These are phyloP conservation scores for Myrica gale DNA, from an alignment of 306 rosid species.

Conservation along the genomic window DNA sequence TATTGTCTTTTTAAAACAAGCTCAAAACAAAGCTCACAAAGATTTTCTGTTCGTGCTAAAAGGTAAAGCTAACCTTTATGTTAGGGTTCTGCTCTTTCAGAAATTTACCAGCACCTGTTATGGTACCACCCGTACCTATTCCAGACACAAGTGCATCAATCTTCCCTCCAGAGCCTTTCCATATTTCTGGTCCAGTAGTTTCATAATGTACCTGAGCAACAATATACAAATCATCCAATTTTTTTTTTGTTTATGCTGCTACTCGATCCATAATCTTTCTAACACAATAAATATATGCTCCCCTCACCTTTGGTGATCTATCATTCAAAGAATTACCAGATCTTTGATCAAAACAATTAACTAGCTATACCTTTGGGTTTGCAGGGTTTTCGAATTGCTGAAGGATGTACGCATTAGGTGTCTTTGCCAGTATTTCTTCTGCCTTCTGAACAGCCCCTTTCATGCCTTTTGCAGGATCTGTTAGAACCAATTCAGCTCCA, in stretches of 20 bases:
- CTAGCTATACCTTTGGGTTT: conserved; percentile 64
- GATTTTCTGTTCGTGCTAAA: neutral
- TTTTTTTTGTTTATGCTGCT: neutral
- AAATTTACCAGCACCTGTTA: conserved; percentile 76
- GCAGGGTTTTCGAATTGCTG: conserved; percentile 87
- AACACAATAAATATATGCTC: neutral
- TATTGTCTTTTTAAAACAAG: conserved; percentile 8
- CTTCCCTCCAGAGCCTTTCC: conserved; percentile 71
- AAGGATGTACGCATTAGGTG: conserved; percentile 70
- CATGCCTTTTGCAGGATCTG: conserved; percentile 77
- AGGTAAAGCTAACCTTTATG: conserved; percentile 47
- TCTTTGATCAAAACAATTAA: conserved; percentile 6
- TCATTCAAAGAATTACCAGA: neutral
- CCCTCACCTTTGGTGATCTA: neutral
- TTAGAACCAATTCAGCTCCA: conserved; percentile 77
- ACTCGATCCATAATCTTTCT: neutral
- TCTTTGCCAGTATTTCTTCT: conserved; percentile 71
- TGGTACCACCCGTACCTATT: conserved; percentile 80
- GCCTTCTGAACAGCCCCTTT: conserved; percentile 88
- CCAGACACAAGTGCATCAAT: conserved; percentile 70
- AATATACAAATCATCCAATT: conserved; percentile 15
- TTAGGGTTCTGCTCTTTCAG: conserved; percentile 73
- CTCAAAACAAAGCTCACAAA: neutral
- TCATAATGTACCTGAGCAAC: conserved; percentile 63
- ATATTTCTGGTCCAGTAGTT: conserved; percentile 87